phyloP scores from a whole-genome alignment of 1,284 basidiomycete species.

The Sparassis latifolia region DNA sequence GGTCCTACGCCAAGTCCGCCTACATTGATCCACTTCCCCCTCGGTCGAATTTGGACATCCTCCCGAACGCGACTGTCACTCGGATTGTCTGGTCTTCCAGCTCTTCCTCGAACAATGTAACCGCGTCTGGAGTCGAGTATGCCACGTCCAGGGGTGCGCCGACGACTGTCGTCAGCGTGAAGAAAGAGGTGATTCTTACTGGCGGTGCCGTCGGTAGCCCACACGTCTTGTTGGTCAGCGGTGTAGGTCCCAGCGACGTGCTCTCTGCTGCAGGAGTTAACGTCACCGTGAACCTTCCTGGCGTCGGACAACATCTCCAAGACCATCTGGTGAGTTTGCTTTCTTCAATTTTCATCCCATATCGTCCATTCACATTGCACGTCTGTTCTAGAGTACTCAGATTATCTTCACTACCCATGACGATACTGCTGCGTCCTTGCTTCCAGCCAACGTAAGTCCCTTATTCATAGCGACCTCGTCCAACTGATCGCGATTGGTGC shows the following conservation, averaged over 20 bases:
- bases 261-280: conserved; percentile 46
- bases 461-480: conserved; percentile 24
- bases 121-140: conserved; percentile 55
- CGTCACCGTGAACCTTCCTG: conserved; percentile 47
- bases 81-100: conserved; percentile 42
- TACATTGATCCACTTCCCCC: conserved; percentile 62
- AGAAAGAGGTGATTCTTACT: conserved; percentile 52
- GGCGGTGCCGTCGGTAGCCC: conserved; percentile 62
- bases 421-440: conserved; percentile 39
- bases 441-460: conserved; percentile 23
- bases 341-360: too few species aligned
- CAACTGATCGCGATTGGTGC: too few species aligned
- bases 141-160: conserved; percentile 28
- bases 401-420: conserved; percentile 41
- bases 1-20: conserved; percentile 61
- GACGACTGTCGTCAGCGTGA: conserved; percentile 40
- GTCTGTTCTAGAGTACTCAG: conserved; percentile 31
- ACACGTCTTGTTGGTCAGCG: conserved; percentile 64
- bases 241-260: conserved; percentile 60
- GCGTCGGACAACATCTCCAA: conserved; percentile 73
- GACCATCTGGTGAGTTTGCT: conserved; percentile 54
- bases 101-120: conserved; percentile 33
- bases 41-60: conserved; percentile 57
- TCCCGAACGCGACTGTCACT: conserved; percentile 51
- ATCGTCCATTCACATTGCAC: neutral